Base-by-base conservation (phyloP, 2,329 filamentous ascomycete genomes). In the Leptosphaerulina australis region DNA sequence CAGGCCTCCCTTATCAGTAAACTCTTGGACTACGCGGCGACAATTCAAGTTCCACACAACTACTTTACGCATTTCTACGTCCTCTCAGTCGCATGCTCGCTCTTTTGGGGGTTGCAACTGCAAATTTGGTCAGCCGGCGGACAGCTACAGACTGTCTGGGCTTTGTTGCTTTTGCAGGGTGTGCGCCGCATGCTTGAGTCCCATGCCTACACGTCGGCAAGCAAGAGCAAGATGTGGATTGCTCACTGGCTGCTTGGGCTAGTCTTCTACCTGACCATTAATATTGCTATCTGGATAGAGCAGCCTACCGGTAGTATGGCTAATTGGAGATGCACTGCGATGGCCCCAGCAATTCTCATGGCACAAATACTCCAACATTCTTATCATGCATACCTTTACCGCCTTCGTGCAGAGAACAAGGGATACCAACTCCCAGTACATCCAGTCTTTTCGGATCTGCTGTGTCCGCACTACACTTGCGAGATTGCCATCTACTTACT, bases 21-120 rank as follows among this genome's bases (percentile, higher is more conserved):
- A 17, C 39, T 77, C 35, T 74, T 85, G 51, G 82, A 85, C 61
- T 68, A 67, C 49, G 64, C 82, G 15, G 79, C 82, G 25, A 74
- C 71, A 28, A 70, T 81, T 59, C 83, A 83, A 67, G 87, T 97
- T 26, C 91, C 93, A 17, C 94, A 97, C 74, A 82, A 82, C 55
- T 97, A 90, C 86, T 97, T 97, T 72, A 82, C 81, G 33, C 88
- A 94, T 62, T 97, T 96, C 75, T 97, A 99, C 71, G 67, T 88
- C 44, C 70, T 85, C 26, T 93, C 90, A 3, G 75, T 91, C 4
- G 67, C 77, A 2, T 85, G 83, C 51, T 92, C 90, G 0, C 64
- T 84, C 4, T 88, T 92, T 70, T 97, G 92, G 91, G 82, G 80
- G 0, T 72, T 74, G 59, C 87, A 92, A 70, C 81, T 88, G 44